A percentile compares a stretch with the other conserved stretches of the same genome.
These are phyloP conservation scores for Phytophthora fragariaefolia DNA, from an alignment of 352 stramenopile genomes.

Conservation along the genomic window DNA sequence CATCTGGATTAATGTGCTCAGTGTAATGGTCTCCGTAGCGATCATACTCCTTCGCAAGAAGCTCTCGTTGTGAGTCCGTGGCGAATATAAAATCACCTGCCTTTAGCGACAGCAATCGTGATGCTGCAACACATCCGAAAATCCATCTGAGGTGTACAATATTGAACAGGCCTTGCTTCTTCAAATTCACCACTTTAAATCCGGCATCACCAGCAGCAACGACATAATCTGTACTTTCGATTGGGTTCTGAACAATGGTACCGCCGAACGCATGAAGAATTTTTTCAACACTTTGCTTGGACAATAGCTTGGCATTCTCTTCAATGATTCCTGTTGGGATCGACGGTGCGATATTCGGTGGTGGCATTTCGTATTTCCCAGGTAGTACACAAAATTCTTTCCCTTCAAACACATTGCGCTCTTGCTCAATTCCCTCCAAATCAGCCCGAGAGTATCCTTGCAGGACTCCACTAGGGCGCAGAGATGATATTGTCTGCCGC, in stretches of 20 bases:
- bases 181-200: slow-evolving; percentile 83
- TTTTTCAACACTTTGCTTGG: slow-evolving; percentile 82
- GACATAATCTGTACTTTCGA: slow-evolving; percentile 73
- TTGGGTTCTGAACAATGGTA: slow-evolving; percentile 80
- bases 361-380: slow-evolving; percentile 65
- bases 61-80: slow-evolving; percentile 54
- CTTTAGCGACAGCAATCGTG: slow-evolving; percentile 47
- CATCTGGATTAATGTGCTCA: slow-evolving; percentile 49
- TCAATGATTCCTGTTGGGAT: slow-evolving; percentile 48
- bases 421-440: slow-evolving; percentile 59
- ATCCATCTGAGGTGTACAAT: slow-evolving; percentile 76
- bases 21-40: slow-evolving; percentile 79
- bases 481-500: slow-evolving; percentile 26
- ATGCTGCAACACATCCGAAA: slow-evolving; percentile 45
- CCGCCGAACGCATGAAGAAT: slow-evolving; percentile 72
- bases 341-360: slow-evolving; percentile 9
- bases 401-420: slow-evolving; percentile 68
- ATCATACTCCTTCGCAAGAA: slow-evolving; percentile 78
- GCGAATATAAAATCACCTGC: slow-evolving; percentile 77
- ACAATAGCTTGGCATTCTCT: slow-evolving; percentile 42
- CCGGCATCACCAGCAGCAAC: slow-evolving; percentile 65
- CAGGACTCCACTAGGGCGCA: slow-evolving; percentile 49
- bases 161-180: slow-evolving; percentile 83
- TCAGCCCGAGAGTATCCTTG: slow-evolving; percentile 67
- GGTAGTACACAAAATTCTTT: slow-evolving; percentile 84